These are phyloP conservation scores for Helminthosporium solani DNA, from an alignment of 2,329 filamentous ascomycete genomes.

Conservation along the genomic window DNA sequence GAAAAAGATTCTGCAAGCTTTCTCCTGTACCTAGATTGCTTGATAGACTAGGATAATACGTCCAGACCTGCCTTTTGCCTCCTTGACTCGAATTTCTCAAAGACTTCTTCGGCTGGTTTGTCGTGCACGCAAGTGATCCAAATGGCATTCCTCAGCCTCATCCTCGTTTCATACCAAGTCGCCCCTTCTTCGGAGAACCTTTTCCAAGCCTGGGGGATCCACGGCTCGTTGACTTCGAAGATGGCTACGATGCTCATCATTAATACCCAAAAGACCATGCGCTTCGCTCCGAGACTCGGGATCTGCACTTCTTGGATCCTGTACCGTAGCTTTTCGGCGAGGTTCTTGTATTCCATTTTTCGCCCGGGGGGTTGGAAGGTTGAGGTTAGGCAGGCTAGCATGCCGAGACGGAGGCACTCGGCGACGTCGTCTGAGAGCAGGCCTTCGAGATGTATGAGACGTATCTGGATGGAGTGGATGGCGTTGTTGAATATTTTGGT, in stretches of 20 bases:
- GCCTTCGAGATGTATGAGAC: slow-evolving; percentile 3
- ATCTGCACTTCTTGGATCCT: background rate
- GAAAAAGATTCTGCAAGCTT: background rate
- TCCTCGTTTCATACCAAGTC: slow-evolving; percentile 2
- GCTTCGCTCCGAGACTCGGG: background rate
- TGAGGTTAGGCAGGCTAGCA: slow-evolving; percentile 9
- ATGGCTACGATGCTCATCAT: slow-evolving; percentile 3
- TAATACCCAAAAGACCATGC: slow-evolving; percentile 5
- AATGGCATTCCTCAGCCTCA: slow-evolving; percentile 2
- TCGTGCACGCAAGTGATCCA: slow-evolving; percentile 9
- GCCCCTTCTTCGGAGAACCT: background rate
- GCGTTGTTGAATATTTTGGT: slow-evolving; percentile 4
- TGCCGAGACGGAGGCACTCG: slow-evolving; percentile 5
- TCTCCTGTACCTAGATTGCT: background rate
- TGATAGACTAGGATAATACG: no score
- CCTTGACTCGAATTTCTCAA: background rate
- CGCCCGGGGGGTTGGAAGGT: slow-evolving; percentile 7
- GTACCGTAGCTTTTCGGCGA: background rate
- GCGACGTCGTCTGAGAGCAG: background rate
- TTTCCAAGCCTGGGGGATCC: slow-evolving; percentile 3
- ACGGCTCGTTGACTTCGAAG: slow-evolving; percentile 3
- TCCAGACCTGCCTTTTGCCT: background rate
- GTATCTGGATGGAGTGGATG: slow-evolving; percentile 6
- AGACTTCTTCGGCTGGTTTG: background rate
- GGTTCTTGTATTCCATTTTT: slow-evolving; percentile 9